Evolutionary conservation across 2,329 filamentous ascomycete species (phyloP).

Genomic region (Cladosporium sp.): DNA sequence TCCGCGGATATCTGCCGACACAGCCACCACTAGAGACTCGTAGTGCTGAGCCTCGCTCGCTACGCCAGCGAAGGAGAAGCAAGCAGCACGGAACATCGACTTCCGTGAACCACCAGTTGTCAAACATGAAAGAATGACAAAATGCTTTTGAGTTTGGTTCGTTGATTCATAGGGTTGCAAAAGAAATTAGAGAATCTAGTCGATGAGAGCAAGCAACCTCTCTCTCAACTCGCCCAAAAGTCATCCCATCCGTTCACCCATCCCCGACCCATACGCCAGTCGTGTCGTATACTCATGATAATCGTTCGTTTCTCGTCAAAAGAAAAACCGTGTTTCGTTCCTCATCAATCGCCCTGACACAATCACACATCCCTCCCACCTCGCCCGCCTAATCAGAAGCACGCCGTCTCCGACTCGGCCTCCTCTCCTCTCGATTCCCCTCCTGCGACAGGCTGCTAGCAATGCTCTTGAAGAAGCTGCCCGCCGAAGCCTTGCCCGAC

Average conservation of each 20-base stretch:
- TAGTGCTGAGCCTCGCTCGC: no score
- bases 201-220: neutral
- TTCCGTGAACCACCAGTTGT: neutral
- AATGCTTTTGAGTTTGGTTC: neutral
- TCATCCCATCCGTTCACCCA: neutral
- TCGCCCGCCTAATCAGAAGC: neutral
- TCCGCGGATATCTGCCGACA: neutral
- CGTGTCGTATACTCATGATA: conserved; percentile 2
- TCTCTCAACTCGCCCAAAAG: neutral
- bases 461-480: conserved; percentile 15
- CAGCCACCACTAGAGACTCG: neutral
- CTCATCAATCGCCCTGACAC: neutral
- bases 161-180: neutral
- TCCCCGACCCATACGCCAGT: neutral
- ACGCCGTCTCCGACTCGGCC: conserved; percentile 9
- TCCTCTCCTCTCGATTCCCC: neutral
- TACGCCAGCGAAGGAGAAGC: no score
- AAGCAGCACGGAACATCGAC: neutral
- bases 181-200: neutral
- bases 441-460: neutral
- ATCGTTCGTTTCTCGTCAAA: neutral
- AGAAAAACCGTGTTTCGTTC: neutral
- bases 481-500: conserved; percentile 10
- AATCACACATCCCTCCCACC: neutral
- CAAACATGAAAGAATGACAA: neutral